phyloP scores from a whole-genome alignment of 2,329 filamentous ascomycete species.

The Penicillium griseofulvum region DNA sequence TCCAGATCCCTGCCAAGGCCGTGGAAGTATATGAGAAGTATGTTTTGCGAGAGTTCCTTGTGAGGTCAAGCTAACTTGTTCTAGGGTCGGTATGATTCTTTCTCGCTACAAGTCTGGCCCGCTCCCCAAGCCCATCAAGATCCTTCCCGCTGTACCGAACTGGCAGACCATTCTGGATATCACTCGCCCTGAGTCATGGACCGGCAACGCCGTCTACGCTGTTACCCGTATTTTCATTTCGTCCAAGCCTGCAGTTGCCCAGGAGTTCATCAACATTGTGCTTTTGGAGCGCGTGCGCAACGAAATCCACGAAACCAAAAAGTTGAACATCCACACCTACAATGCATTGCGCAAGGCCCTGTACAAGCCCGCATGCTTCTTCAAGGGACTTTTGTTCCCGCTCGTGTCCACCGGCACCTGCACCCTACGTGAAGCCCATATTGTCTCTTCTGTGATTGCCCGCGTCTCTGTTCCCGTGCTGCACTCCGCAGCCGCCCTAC shows the following conservation, averaged over 20 bases:
- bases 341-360: conserved; percentile 87
- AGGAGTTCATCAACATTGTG: conserved; percentile 82
- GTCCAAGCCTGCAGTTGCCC: conserved; percentile 72
- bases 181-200: conserved; percentile 76
- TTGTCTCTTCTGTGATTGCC: conserved; percentile 80
- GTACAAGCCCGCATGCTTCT: conserved; percentile 93
- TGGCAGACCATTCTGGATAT: conserved; percentile 87
- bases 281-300: conserved; percentile 88
- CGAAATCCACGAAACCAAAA: conserved; percentile 90
- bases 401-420: conserved; percentile 82
- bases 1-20: conserved; percentile 85
- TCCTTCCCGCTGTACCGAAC: conserved; percentile 84
- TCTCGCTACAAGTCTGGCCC: conserved; percentile 95
- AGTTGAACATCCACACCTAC: conserved; percentile 93
- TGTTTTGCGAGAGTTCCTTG: conserved; percentile 15
- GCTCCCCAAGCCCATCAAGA: conserved; percentile 95
- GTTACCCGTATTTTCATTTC: conserved; percentile 92
- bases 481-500: conserved; percentile 86
- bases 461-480: conserved; percentile 85
- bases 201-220: conserved; percentile 79
- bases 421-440: conserved; percentile 86
- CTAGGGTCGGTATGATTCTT: conserved; percentile 77
- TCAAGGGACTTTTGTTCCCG: conserved; percentile 93
- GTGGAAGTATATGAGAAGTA: conserved; percentile 91
- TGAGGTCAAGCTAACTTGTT: conserved; percentile 17